Evolutionary conservation across 805 yeast species (phyloP).

Genomic region (Candida tallmaniae): DNA sequence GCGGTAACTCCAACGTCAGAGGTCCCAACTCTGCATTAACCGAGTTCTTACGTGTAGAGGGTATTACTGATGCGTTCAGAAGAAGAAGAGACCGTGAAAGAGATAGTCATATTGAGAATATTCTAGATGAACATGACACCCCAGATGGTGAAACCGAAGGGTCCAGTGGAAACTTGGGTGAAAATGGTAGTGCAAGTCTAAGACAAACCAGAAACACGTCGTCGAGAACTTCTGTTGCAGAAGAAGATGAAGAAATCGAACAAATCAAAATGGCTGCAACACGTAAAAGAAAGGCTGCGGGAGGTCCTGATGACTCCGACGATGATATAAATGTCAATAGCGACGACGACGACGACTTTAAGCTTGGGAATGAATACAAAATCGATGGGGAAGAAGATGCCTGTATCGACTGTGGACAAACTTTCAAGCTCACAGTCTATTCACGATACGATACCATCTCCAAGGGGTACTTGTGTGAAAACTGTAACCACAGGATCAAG

Average conservation of each 20-base stretch:
- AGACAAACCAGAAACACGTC: not conserved
- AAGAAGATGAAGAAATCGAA: constrained; percentile 16
- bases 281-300: constrained; percentile 25
- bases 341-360: constrained; percentile 18
- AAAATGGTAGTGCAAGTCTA: constrained; percentile 5
- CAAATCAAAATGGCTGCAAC: constrained; percentile 31
- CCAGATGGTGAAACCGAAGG: not conserved
- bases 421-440: constrained; percentile 62
- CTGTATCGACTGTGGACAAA: constrained; percentile 59
- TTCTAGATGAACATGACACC: not conserved
- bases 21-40: constrained; percentile 89
- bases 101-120: not conserved
- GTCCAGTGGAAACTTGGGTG: not conserved
- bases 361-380: constrained; percentile 13
- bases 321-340: constrained; percentile 23
- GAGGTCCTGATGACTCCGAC: constrained; percentile 19
- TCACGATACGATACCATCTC: constrained; percentile 48
- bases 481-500: constrained; percentile 45
- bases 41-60: constrained; percentile 82
- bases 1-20: constrained; percentile 21
- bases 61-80: constrained; percentile 80
- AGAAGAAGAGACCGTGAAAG: constrained; percentile 18
- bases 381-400: constrained; percentile 50
- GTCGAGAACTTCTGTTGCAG: constrained; percentile 1
- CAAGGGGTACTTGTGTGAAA: constrained; percentile 64